Conservation (phyloP, 192 early-diverging fungal species). For the Coemansia umbellata region DNA sequence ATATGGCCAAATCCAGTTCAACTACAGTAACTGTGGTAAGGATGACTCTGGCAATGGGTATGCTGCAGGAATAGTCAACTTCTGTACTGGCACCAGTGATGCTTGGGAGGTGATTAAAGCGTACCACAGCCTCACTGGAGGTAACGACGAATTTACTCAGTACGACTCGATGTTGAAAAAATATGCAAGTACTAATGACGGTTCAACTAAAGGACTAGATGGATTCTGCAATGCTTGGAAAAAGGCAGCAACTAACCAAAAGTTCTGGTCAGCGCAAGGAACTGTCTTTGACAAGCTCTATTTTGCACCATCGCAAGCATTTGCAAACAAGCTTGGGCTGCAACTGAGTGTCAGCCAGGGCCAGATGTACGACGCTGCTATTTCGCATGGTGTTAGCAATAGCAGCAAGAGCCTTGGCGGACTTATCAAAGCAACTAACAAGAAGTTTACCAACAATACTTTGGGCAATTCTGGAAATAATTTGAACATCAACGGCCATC, state of each 20-base stretch:
- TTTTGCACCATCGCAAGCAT: background rate
- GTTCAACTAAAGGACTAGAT: slow-evolving; percentile 11
- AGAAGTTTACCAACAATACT: slow-evolving; percentile 9
- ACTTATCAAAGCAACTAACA: slow-evolving; percentile 19
- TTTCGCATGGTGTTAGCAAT: slow-evolving; percentile 32
- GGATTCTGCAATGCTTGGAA: slow-evolving; percentile 47
- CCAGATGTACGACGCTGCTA: slow-evolving; percentile 51
- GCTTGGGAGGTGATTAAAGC: slow-evolving; percentile 19
- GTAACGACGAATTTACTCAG: slow-evolving; percentile 35
- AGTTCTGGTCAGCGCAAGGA: slow-evolving; percentile 9
- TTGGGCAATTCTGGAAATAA: slow-evolving; percentile 6
- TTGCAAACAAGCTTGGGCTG: slow-evolving; percentile 31
- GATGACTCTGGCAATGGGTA: slow-evolving; percentile 46
- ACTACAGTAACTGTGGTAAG: slow-evolving; percentile 44
- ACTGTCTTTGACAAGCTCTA: slow-evolving; percentile 8
- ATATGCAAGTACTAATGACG: background rate
- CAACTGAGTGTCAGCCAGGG: slow-evolving; percentile 26
- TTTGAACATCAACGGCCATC: slow-evolving; percentile 15
- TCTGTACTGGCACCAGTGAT: slow-evolving; percentile 42
- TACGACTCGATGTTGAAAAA: slow-evolving; percentile 19
- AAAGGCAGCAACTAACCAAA: background rate
- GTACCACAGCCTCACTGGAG: slow-evolving; percentile 15
- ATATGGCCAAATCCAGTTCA: slow-evolving; percentile 27
- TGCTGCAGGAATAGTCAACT: slow-evolving; percentile 52
- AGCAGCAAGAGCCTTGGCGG: slow-evolving; percentile 16